These are phyloP conservation scores for Camellia granthamiana DNA, from an alignment of 148 eudicot genomes.

Conservation along the genomic window DNA sequence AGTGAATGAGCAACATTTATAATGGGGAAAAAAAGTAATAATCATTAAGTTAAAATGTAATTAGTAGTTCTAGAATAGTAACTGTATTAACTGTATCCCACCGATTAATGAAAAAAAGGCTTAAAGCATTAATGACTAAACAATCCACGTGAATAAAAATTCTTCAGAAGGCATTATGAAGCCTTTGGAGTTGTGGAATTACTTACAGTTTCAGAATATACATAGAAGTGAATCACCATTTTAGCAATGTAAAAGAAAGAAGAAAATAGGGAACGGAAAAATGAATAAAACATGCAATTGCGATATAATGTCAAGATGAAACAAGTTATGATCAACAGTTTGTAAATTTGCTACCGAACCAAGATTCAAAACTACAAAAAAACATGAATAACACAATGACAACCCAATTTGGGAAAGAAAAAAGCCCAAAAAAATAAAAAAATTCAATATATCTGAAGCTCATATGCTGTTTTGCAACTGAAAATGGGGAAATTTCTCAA, in stretches of 20 bases:
- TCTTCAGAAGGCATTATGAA: neutral
- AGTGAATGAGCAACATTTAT: neutral
- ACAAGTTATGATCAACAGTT: neutral
- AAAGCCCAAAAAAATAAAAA: neutral
- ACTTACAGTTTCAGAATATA: neutral
- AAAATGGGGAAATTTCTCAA: neutral
- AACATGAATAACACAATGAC: neutral
- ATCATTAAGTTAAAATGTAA: neutral
- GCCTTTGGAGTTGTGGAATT: neutral
- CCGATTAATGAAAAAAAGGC: neutral
- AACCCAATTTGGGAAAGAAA: too few relatives aligned
- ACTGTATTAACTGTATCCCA: too few relatives aligned
- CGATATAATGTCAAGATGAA: neutral
- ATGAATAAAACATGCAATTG: neutral
- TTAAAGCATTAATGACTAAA: conserved; percentile 1
- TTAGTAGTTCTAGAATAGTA: neutral
- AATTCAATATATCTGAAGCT: neutral
- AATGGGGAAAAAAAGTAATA: neutral
- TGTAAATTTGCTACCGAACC: neutral
- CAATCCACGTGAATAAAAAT: neutral
- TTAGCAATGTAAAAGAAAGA: neutral
- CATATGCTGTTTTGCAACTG: neutral
- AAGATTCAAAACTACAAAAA: neutral
- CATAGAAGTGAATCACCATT: neutral
- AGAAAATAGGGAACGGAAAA: neutral